These are phyloP conservation scores for Jamesozyma jinghongensis DNA, from an alignment of 805 yeast species.

Conservation along the genomic window DNA sequence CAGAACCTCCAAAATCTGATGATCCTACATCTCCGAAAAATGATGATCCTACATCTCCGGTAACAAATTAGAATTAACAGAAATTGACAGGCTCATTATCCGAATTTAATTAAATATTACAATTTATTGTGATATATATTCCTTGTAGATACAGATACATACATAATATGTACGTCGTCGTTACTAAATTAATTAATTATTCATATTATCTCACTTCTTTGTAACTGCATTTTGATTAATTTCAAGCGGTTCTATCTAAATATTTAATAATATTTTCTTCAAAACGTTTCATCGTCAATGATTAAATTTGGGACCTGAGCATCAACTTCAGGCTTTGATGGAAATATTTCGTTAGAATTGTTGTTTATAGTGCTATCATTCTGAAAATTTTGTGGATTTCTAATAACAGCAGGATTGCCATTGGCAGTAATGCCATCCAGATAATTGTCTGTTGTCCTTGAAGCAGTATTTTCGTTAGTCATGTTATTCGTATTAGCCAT, in stretches of 20 bases:
- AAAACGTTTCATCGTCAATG: slow-evolving; percentile 31
- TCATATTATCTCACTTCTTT: not conserved
- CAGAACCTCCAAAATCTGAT: too few relatives aligned
- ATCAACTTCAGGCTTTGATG: slow-evolving; percentile 1
- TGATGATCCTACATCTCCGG: slow-evolving; percentile 7
- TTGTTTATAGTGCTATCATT: not conserved
- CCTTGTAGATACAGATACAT: slow-evolving; percentile 5
- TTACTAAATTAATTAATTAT: not conserved
- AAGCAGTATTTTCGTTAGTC: not conserved
- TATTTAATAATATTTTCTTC: not conserved
- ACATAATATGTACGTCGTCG: not conserved
- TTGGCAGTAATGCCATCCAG: not conserved
- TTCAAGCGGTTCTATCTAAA: too few relatives aligned
- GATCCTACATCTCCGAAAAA: slow-evolving; percentile 7
- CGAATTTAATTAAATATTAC: slow-evolving; percentile 1
- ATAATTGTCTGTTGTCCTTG: not conserved
- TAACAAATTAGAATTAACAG: slow-evolving; percentile 5
- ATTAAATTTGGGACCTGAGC: slow-evolving; percentile 20
- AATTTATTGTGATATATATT: slow-evolving; percentile 3
- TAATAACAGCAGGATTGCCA: not conserved
- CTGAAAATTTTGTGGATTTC: too few relatives aligned
- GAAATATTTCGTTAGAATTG: not conserved
- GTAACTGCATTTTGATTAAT: too few relatives aligned
- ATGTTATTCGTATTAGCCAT: not conserved
- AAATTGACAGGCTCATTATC: not conserved